Conservation (phyloP, 176 grass and related monocot species). For the Oryza glaberrima region DNA sequence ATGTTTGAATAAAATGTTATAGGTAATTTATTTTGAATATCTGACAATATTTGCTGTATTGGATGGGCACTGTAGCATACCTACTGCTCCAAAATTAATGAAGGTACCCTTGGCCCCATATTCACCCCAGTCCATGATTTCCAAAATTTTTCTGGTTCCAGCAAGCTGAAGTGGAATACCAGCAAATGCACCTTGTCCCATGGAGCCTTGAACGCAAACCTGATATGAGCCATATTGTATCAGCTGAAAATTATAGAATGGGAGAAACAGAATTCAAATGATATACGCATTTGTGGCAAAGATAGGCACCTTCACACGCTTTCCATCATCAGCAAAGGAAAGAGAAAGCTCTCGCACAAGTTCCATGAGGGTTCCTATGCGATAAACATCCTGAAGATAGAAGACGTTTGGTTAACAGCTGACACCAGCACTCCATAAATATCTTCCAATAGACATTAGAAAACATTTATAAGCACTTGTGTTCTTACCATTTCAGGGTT, state of each 20-base stretch:
- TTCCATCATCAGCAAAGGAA: constrained; percentile 94
- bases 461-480: constrained; percentile 29
- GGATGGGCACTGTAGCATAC: constrained; percentile 43
- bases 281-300: constrained; percentile 29
- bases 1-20: not conserved
- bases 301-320: constrained; percentile 73
- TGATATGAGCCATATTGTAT: constrained; percentile 43
- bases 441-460: not conserved
- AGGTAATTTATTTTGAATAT: constrained; percentile 13
- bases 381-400: constrained; percentile 87
- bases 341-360: constrained; percentile 92
- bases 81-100: constrained; percentile 89
- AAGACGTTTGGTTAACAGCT: constrained; percentile 20
- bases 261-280: not conserved
- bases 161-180: constrained; percentile 96
- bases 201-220: constrained; percentile 98
- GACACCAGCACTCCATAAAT: not conserved
- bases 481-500: constrained; percentile 95
- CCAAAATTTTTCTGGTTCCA: constrained; percentile 91
- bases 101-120: constrained; percentile 81
- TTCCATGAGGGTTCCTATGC: constrained; percentile 97
- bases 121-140: constrained; percentile 98
- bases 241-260: not conserved
- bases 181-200: constrained; percentile 95
- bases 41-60: not conserved